Conservation (phyloP, 2,329 filamentous ascomycete species). For the Emmonsiellopsis sp. region DNA sequence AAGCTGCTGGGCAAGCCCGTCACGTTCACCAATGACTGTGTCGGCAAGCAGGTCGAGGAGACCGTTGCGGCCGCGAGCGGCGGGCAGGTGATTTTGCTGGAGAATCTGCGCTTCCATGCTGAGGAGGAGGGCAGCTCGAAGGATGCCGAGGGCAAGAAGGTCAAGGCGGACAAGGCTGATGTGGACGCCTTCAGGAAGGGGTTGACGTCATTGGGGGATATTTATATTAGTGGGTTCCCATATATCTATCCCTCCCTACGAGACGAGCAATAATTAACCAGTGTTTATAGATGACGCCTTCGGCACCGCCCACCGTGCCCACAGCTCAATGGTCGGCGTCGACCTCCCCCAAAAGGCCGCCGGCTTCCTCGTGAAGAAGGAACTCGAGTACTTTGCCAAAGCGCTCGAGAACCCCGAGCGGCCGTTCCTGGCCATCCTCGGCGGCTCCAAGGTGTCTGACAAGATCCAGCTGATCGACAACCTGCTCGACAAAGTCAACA, state of each 20-base stretch:
- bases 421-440: slow-evolving; percentile 96
- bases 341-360: slow-evolving; percentile 94
- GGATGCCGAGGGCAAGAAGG: slow-evolving; percentile 90
- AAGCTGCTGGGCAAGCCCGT: slow-evolving; percentile 73
- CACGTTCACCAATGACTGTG: slow-evolving; percentile 80
- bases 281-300: slow-evolving; percentile 74
- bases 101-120: slow-evolving; percentile 96
- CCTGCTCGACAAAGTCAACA: slow-evolving; percentile 95
- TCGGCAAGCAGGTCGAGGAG: slow-evolving; percentile 82
- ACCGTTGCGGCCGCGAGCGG: slow-evolving; percentile 72
- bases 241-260: neutral
- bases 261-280: neutral
- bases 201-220: slow-evolving; percentile 84
- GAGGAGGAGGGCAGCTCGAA: slow-evolving; percentile 97
- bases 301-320: slow-evolving; percentile 93
- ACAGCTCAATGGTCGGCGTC: slow-evolving; percentile 98
- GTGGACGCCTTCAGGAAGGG: slow-evolving; percentile 92
- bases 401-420: slow-evolving; percentile 87
- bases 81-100: slow-evolving; percentile 79
- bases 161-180: slow-evolving; percentile 89
- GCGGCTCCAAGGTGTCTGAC: slow-evolving; percentile 96
- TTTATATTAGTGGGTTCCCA: slow-evolving; percentile 77
- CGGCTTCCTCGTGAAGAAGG: slow-evolving; percentile 99
- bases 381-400: slow-evolving; percentile 98
- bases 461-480: slow-evolving; percentile 99